Evolutionary conservation across 164 flowering plant genomes (phyloP).

Genomic region (Santalum album): DNA sequence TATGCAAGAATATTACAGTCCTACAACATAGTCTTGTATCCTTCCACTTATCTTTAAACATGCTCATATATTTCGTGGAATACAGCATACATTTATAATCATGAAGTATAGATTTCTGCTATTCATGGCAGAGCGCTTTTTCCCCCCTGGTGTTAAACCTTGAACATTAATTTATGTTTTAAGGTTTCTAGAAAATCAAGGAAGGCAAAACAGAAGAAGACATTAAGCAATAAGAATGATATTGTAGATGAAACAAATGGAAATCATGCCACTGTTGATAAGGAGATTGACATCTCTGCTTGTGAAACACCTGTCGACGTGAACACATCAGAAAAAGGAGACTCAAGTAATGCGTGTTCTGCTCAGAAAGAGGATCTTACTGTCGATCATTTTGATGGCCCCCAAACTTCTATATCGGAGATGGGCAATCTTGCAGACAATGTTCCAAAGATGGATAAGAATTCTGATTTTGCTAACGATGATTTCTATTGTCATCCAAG

Average conservation of each 20-base stretch:
- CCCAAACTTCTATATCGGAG: conserved; percentile 13
- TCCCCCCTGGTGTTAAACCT: no score
- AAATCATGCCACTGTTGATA: conserved; percentile 12
- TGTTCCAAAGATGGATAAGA: conserved; percentile 16
- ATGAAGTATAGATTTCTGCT: no score
- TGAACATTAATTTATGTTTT: conserved; percentile 9
- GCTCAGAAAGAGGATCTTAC: conserved; percentile 20
- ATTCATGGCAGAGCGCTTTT: no score
- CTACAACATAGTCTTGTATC: no score
- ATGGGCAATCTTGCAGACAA: conserved; percentile 12
- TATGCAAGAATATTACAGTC: no score
- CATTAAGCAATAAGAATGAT: conserved; percentile 18
- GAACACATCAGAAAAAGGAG: conserved; percentile 6
- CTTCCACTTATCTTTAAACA: no score
- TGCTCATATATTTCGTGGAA: no score
- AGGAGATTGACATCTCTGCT: conserved; percentile 19
- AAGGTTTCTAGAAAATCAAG: conserved; percentile 79
- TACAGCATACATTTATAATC: no score
- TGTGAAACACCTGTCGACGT: conserved; percentile 19
- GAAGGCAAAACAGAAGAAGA: conserved; percentile 45
- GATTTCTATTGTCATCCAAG: conserved; percentile 25
- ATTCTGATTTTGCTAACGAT: conserved; percentile 13
- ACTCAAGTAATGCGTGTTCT: conserved; percentile 11
- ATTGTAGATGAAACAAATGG: conserved; percentile 11
- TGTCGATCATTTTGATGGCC: conserved; percentile 19